Percentiles rank a stretch among this genome's conserved stretches.
Conservation (phyloP, 805 yeast genomes). For the Nadsonia fulvescens region DNA sequence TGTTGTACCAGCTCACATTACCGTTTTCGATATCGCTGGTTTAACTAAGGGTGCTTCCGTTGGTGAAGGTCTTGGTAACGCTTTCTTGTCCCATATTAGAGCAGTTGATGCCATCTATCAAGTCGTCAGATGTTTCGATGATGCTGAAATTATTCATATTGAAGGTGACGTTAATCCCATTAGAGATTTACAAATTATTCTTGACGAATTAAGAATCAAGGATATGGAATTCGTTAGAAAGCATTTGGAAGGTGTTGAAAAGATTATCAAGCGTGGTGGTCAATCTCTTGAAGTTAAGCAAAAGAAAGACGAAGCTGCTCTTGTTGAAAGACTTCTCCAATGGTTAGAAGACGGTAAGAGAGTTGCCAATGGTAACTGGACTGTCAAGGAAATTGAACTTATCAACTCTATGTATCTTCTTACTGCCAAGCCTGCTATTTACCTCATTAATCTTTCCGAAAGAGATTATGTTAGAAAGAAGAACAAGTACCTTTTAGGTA, state of each 20-base stretch:
- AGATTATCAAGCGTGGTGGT: slow-evolving; percentile 72
- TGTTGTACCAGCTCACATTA: slow-evolving; percentile 80
- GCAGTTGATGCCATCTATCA: slow-evolving; percentile 97
- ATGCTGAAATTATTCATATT: slow-evolving; percentile 92
- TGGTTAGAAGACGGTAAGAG: slow-evolving; percentile 72
- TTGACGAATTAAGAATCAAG: slow-evolving; percentile 82
- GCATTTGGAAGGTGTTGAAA: slow-evolving; percentile 60
- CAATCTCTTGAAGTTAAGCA: slow-evolving; percentile 78
- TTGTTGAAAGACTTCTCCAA: slow-evolving; percentile 56
- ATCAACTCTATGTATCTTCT: slow-evolving; percentile 74
- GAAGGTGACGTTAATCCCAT: slow-evolving; percentile 94
- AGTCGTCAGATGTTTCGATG: slow-evolving; percentile 94
- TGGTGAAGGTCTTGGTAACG: slow-evolving; percentile 97
- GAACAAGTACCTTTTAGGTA: slow-evolving; percentile 67
- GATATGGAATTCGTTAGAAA: slow-evolving; percentile 90
- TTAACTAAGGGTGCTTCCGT: slow-evolving; percentile 90
- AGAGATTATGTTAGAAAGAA: slow-evolving; percentile 72
- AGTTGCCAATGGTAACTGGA: slow-evolving; percentile 77
- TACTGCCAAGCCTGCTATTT: slow-evolving; percentile 91
- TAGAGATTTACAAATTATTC: slow-evolving; percentile 83
- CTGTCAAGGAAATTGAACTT: slow-evolving; percentile 75
- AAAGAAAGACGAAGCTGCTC: slow-evolving; percentile 67
- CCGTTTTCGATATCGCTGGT: slow-evolving; percentile 95
- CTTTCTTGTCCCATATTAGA: slow-evolving; percentile 88
- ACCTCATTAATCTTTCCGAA: slow-evolving; percentile 79